phyloP scores from a whole-genome alignment of 371 early-diverging fungal species.

The Mortierella sp. region DNA sequence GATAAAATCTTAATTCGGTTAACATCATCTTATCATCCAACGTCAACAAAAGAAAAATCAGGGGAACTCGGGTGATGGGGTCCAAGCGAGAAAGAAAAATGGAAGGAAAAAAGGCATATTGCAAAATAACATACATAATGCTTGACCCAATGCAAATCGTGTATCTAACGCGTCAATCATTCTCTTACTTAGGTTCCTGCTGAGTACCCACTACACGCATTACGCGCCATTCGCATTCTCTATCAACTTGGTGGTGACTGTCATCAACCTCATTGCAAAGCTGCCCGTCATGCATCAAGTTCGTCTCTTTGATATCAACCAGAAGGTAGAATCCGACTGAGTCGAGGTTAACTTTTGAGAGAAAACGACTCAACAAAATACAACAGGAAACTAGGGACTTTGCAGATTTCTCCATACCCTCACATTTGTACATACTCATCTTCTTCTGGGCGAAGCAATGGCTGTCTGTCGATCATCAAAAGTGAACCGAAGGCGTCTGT shows the following conservation, averaged over 20 bases:
- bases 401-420: not conserved
- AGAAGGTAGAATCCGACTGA: slow-evolving; percentile 84
- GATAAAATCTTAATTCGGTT: slow-evolving; percentile 11
- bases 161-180: not conserved
- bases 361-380: not conserved
- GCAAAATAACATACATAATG: not conserved
- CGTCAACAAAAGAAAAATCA: not conserved
- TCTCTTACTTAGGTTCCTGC: slow-evolving; percentile 81
- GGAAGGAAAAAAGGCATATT: not conserved
- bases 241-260: slow-evolving; percentile 86
- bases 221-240: slow-evolving; percentile 91
- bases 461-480: not conserved
- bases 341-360: too few species aligned
- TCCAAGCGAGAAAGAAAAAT: slow-evolving; percentile 4
- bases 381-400: too few species aligned
- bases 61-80: not conserved
- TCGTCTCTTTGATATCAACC: slow-evolving; percentile 96
- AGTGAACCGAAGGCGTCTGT: not conserved
- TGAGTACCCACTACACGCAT: slow-evolving; percentile 96
- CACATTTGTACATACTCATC: not conserved
- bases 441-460: not conserved
- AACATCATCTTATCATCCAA: not conserved
- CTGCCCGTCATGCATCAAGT: slow-evolving; percentile 96
- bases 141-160: not conserved
- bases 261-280: slow-evolving; percentile 92